Base-by-base conservation (phyloP, 768 basidiomycete species). In the Serendipita vermifera region DNA sequence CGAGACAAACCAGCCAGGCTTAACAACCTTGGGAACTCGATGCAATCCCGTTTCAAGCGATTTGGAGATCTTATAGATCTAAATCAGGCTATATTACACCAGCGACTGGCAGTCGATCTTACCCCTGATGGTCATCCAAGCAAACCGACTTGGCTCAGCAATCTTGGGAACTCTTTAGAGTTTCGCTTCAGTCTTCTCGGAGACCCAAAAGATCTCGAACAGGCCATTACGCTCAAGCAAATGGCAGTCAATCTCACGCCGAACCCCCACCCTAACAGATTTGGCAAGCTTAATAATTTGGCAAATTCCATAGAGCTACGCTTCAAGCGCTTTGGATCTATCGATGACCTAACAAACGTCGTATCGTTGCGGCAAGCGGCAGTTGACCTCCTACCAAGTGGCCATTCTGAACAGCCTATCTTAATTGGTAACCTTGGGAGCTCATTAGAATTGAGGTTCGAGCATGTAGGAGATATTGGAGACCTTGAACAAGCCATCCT, bases 71-170 rank as follows among this genome's bases (percentile, higher is more conserved):
- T 55, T 24, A 29, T n/a, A 20, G 54, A 55, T 22, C 35, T 60
- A 20, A 26, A 38, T 27, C 5, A 26, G 2, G 27, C 5, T 31
- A 1, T 9, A 33, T 55, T 14, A 4, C 38, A 5, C 14, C 32
- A 39, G 24, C 36, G 38, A 17, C 13, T 9, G 3, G 59, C 27
- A 15, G 11, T 55, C 20, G 17, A 59, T 2, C 59, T 60, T 32
- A 60, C 59, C 35, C 51, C 59, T 1, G 59, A 60, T 54, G 46
- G 36, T 40, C 48, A 60, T 41, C 54, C 32, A 20, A 24, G 43
- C 15, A 59, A 43, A 36, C 54, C 59, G 5, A 20, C 9, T 5
- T 41, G 22, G 20, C 24, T 60, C 15, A 39, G 15, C n/a, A 60
- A 59, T 24, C 59, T 60, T 5, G 59, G 59, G 2, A 60, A 13